Conservation (phyloP, 2,329 filamentous ascomycete genomes). For the Xylariaceae sp. region DNA sequence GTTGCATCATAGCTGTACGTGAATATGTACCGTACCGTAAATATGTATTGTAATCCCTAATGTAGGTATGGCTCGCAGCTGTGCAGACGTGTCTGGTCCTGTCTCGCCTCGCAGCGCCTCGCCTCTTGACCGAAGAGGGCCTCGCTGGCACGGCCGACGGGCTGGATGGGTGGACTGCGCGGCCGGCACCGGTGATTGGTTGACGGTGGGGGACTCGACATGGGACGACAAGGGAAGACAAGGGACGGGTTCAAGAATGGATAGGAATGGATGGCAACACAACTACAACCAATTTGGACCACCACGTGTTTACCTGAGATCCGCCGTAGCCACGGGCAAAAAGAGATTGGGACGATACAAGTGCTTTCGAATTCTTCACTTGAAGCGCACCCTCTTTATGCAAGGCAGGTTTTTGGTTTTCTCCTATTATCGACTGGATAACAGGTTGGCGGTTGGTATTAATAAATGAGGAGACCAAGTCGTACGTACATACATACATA, state of each 20-base stretch:
- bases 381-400: slow-evolving; percentile 17
- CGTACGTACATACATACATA: not conserved
- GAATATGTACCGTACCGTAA: not conserved
- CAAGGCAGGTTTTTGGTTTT: no score
- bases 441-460: not conserved
- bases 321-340: slow-evolving; percentile 32
- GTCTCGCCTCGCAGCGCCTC: slow-evolving; percentile 30
- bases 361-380: slow-evolving; percentile 10
- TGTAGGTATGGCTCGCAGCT: slow-evolving; percentile 19
- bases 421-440: not conserved
- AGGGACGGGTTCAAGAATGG: slow-evolving; percentile 19
- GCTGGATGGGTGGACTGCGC: slow-evolving; percentile 21
- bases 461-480: not conserved
- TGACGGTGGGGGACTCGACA: slow-evolving; percentile 15
- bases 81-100: slow-evolving; percentile 29
- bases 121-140: slow-evolving; percentile 29
- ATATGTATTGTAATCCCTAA: not conserved
- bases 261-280: slow-evolving; percentile 11
- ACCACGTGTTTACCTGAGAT: slow-evolving; percentile 35
- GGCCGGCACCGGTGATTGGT: slow-evolving; percentile 28
- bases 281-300: slow-evolving; percentile 11
- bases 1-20: not conserved
- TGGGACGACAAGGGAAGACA: no score
- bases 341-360: slow-evolving; percentile 30
- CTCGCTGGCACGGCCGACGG: slow-evolving; percentile 22